These are phyloP conservation scores for Pythium apleroticum DNA, from an alignment of 352 stramenopile genomes.

Conservation along the genomic window DNA sequence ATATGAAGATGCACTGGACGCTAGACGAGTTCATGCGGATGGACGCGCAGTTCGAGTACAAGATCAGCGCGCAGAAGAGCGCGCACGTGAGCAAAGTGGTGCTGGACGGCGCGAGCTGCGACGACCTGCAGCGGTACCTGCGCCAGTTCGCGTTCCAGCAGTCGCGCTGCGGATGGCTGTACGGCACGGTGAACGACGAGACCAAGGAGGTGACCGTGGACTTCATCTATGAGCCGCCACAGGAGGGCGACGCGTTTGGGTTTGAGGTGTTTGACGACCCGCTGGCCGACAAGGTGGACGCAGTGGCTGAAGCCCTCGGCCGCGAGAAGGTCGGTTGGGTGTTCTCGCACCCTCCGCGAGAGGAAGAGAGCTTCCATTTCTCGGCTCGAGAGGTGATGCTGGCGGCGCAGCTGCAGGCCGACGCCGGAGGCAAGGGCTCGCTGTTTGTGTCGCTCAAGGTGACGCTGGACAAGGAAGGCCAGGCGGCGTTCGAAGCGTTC, in stretches of 20 bases:
- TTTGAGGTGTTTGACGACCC: slow-evolving; percentile 94
- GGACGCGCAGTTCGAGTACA: slow-evolving; percentile 97
- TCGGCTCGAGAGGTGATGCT: slow-evolving; percentile 90
- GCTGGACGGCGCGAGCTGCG: slow-evolving; percentile 87
- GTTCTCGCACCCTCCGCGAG: slow-evolving; percentile 94
- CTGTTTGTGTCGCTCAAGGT: slow-evolving; percentile 97
- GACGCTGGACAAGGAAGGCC: slow-evolving; percentile 91
- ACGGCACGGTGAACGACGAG: slow-evolving; percentile 87
- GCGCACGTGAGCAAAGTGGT: slow-evolving; percentile 79
- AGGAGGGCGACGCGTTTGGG: slow-evolving; percentile 86
- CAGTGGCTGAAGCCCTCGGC: slow-evolving; percentile 85
- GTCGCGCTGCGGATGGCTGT: slow-evolving; percentile 94
- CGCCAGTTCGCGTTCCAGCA: slow-evolving; percentile 93
- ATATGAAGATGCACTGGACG: slow-evolving; percentile 99
- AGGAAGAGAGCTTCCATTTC: slow-evolving; percentile 95
- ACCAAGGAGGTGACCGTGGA: slow-evolving; percentile 91
- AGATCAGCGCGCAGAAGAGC: slow-evolving; percentile 93
- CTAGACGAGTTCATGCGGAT: slow-evolving; percentile 97
- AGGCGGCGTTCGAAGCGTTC: slow-evolving; percentile 96
- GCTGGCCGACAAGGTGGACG: slow-evolving; percentile 80
- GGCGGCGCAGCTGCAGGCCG: slow-evolving; percentile 94
- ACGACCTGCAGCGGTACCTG: slow-evolving; percentile 91
- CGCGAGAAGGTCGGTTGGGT: slow-evolving; percentile 96
- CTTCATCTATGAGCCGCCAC: slow-evolving; percentile 96
- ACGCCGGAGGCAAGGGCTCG: slow-evolving; percentile 92